Percentiles rank a stretch among this genome's conserved stretches.
Conservation (phyloP, 805 yeast genomes). For the Candida vaughaniae region DNA sequence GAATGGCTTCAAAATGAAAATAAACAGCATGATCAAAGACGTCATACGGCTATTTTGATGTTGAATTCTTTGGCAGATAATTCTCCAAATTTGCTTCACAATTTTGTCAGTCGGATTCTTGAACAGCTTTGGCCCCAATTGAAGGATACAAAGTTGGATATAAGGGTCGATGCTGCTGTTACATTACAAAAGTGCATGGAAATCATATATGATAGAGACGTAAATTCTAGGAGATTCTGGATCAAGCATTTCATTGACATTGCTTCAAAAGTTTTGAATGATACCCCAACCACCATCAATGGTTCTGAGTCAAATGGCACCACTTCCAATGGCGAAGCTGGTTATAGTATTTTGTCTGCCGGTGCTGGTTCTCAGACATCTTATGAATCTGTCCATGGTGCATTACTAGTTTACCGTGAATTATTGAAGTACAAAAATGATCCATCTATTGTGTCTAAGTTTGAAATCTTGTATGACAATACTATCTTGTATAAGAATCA, state of each 20-base stretch:
- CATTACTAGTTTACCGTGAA: slow-evolving; percentile 79
- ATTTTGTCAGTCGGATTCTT: slow-evolving; percentile 73
- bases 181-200: slow-evolving; percentile 75
- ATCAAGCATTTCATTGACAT: slow-evolving; percentile 66
- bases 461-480: slow-evolving; percentile 74
- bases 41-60: slow-evolving; percentile 88
- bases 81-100: slow-evolving; percentile 80
- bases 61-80: slow-evolving; percentile 81
- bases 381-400: slow-evolving; percentile 81
- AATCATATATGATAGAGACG: slow-evolving; percentile 78
- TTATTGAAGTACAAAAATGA: slow-evolving; percentile 67
- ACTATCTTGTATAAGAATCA: slow-evolving; percentile 74
- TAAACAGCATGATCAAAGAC: slow-evolving; percentile 71
- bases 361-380: slow-evolving; percentile 19
- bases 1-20: slow-evolving; percentile 88
- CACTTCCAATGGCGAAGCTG: slow-evolving; percentile 4
- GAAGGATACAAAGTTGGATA: slow-evolving; percentile 70
- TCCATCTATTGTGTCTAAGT: slow-evolving; percentile 65
- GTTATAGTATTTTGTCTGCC: slow-evolving; percentile 1
- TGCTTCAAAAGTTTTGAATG: slow-evolving; percentile 59
- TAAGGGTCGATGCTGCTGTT: slow-evolving; percentile 81
- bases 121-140: slow-evolving; percentile 87
- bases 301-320: background rate
- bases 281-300: slow-evolving; percentile 11
- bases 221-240: slow-evolving; percentile 70